Percentiles rank a stretch among this genome's conserved stretches.
Evolutionary conservation across 805 yeast species (phyloP).

Genomic region (Metschnikowia reukaufii): DNA sequence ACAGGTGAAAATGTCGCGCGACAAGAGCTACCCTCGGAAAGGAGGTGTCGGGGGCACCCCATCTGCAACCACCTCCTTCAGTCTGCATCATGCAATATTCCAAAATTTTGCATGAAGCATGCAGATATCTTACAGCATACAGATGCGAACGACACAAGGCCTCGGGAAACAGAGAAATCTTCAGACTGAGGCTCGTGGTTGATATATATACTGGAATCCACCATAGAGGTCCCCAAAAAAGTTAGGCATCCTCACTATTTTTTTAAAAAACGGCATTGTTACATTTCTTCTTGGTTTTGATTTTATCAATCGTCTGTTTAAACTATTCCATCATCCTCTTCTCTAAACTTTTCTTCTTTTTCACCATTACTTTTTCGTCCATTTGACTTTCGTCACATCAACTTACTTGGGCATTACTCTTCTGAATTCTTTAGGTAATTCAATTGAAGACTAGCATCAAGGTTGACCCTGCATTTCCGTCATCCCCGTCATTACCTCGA

Average conservation of each 20-base stretch:
- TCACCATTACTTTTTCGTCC: slow-evolving; percentile 7
- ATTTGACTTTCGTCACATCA: slow-evolving; percentile 5
- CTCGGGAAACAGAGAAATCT: slow-evolving; percentile 10
- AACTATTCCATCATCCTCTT: slow-evolving; percentile 2
- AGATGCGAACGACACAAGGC: slow-evolving; percentile 9
- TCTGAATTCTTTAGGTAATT: background rate
- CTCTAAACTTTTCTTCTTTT: slow-evolving; percentile 3
- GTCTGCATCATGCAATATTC: slow-evolving; percentile 10
- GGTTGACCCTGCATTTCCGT: background rate
- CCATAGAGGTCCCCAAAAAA: slow-evolving; percentile 7
- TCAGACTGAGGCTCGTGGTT: slow-evolving; percentile 9
- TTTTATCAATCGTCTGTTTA: slow-evolving; percentile 2
- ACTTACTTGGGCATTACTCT: slow-evolving; percentile 1
- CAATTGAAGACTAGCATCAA: background rate
- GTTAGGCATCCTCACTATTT: slow-evolving; percentile 7
- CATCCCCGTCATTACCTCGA: background rate
- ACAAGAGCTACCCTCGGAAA: slow-evolving; percentile 13
- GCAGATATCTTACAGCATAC: slow-evolving; percentile 11
- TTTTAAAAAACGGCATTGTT: slow-evolving; percentile 6
- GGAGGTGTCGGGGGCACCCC: slow-evolving; percentile 6
- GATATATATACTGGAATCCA: slow-evolving; percentile 12
- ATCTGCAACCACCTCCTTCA: slow-evolving; percentile 14
- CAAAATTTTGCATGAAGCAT: slow-evolving; percentile 9
- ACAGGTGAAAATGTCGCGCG: slow-evolving; percentile 11
- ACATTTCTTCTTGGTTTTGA: slow-evolving; percentile 1